Evolutionary conservation across 2,329 filamentous ascomycete species (phyloP), one percentile per base, ranked within the genome.

Genomic region (Biscogniauxia sp.): DNA sequence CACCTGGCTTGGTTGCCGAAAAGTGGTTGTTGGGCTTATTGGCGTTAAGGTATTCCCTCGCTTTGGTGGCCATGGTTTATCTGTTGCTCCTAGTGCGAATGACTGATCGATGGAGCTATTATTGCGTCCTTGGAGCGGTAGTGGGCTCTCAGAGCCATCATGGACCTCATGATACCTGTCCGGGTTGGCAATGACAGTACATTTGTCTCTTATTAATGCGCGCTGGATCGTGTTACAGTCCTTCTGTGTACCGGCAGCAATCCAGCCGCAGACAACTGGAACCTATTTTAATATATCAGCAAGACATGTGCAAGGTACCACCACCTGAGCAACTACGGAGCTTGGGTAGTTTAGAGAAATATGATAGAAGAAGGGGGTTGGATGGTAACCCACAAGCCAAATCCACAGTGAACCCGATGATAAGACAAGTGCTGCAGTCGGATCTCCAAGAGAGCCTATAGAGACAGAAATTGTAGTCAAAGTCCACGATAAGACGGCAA

Each of bases 371-470:
- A 23, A 23, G 5, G 2, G 23, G 23, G 23, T 23, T 5, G 23
- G 32, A 13, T 17, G 2, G 3, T 13, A 20, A 58, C 64, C 15
- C 59, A 65, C 64, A 20, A 66, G 64, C 64, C 64, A 66, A 41
- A 63, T 60, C 64, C 64, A 66, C 2, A 66, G 55, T 5, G 61
- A 60, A 5, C 64, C 64, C 0, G 63, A 57, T 11, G 64, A 62
- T 57, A 66, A 23, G 15, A 64, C 59, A 2, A 65, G 45, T 20
- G 64, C 64, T 45, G 56, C 61, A 13, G 60, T 26, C 9, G 63
- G 58, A 41, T 62, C 59, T 1, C 65, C 65, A 8, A 66, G 58
- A 7, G 64, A 61, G 2, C 58, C 62, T 19, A 60, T 15, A 13
- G 65, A 60, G 9, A 59, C 60, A 2, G 59, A 59, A 9, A 59